Base-by-base conservation (phyloP, 1,139 yeast species). In the Hansenula sp. region DNA sequence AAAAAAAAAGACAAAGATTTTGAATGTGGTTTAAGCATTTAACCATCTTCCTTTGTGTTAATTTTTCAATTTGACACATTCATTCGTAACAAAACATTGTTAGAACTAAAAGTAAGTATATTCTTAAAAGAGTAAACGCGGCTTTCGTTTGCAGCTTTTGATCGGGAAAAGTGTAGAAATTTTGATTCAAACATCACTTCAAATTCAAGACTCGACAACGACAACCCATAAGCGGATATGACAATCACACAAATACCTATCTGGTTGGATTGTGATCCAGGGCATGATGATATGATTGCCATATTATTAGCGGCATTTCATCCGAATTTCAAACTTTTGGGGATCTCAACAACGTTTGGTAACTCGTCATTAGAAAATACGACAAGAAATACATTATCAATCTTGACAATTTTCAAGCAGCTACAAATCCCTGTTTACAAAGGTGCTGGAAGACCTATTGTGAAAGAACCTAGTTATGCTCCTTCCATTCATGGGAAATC, bases 211-310 rank as follows among this genome's bases (percentile, higher is more conserved):
- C 25, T n/a, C 25, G 9, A 21, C 25, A 21, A 21, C 25, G 6
- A 32, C 34, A 18, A n/a, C 11, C 21, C 24, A 24, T 8, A 25
- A 15, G 16, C 4, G 6, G 17, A 3, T 8, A 36, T 36, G 38
- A 33, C 32, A 24, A 41, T 40, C 38, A 35, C 40, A 5, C 41
- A 45, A 40, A 57, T 57, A 4, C 59, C 60, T 0, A 42, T 87
- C 7, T 86, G 96, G 96, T 62, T 89, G n/a, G 96, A 89, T 65
- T 89, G 96, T 60, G 96, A 89, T 60, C 95, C 96, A 0, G 96
- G 96, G 3, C 93, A 86, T 56, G 96, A 89, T 60, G 97, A 89
- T 58, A 86, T 89, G 2, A 76, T 87, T 42, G 96, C 95, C 10
- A 70, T 89, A 8, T 66, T 86, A 17, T 55, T 89, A 33, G 78